Percentiles rank a stretch among this genome's conserved stretches.
Evolutionary conservation across 2,329 filamentous ascomycete genomes (phyloP).

Genomic region (Zopfia rhizophila): DNA sequence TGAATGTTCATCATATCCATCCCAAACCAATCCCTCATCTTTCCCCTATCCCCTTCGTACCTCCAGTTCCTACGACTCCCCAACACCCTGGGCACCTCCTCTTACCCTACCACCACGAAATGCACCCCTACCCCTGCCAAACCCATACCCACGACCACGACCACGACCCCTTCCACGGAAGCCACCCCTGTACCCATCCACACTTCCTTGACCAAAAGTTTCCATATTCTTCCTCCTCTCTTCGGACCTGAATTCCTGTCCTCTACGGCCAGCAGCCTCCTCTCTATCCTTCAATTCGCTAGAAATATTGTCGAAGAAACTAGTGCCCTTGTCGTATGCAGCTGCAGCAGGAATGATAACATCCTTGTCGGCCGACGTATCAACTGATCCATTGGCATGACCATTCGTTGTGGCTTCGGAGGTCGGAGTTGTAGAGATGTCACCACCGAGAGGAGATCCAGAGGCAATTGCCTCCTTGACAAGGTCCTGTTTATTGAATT

Average conservation of each 20-base stretch:
- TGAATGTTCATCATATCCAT: no score
- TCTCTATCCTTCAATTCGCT: constrained; percentile 91
- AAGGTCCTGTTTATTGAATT: constrained; percentile 88
- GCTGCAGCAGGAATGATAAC: constrained; percentile 58
- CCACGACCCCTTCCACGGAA: constrained; percentile 84
- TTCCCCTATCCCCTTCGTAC: no score
- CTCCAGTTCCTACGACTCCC: no score
- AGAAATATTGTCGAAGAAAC: constrained; percentile 98
- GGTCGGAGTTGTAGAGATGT: constrained; percentile 25
- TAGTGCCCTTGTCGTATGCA: constrained; percentile 86
- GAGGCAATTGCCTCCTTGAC: constrained; percentile 87
- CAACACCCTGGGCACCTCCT: constrained; percentile 7
- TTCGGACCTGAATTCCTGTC: constrained; percentile 88
- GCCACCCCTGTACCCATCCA: constrained; percentile 82
- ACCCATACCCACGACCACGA: constrained; percentile 65
- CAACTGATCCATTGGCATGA: constrained; percentile 43
- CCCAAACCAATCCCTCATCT: no score
- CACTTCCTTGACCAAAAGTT: constrained; percentile 95
- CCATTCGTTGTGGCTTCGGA: constrained; percentile 52
- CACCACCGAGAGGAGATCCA: constrained; percentile 73
- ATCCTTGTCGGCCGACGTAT: constrained; percentile 49
- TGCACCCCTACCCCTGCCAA: constrained; percentile 59
- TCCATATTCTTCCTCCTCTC: constrained; percentile 97
- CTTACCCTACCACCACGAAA: constrained; percentile 32
- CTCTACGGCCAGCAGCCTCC: constrained; percentile 72